Conservation (phyloP, 2,329 filamentous ascomycete genomes). For the Polytolypa hystricis region DNA sequence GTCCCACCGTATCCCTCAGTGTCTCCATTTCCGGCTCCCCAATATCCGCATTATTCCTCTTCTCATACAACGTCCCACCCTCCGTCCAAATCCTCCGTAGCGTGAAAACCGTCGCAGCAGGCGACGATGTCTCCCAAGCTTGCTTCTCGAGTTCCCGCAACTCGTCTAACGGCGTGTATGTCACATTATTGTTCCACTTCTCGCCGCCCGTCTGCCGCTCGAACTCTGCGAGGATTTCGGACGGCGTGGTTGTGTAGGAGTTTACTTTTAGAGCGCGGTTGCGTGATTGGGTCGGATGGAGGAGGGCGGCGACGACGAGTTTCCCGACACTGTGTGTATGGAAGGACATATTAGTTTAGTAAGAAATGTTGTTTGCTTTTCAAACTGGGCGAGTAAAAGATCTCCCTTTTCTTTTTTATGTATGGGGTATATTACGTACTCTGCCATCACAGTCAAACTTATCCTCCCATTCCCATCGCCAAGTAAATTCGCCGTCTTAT, state of each 20-base stretch:
- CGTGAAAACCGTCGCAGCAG: conserved; percentile 46
- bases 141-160: conserved; percentile 48
- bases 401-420: conserved; percentile 1
- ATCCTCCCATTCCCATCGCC: conserved; percentile 52
- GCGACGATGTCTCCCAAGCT: conserved; percentile 44
- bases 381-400: conserved; percentile 2
- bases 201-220: conserved; percentile 51
- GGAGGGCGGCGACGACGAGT: conserved; percentile 51
- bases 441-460: conserved; percentile 59
- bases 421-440: conserved; percentile 40
- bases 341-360: background rate
- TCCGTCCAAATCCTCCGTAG: conserved; percentile 61
- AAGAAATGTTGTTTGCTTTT: background rate
- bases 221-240: conserved; percentile 54
- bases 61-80: conserved; percentile 59
- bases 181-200: conserved; percentile 43
- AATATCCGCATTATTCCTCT: conserved; percentile 54
- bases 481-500: conserved; percentile 49
- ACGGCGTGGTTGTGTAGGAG: conserved; percentile 57
- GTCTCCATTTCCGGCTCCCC: conserved; percentile 44
- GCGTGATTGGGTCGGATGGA: conserved; percentile 42
- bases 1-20: conserved; percentile 36
- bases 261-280: conserved; percentile 55
- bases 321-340: conserved; percentile 48
- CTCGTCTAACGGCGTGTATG: conserved; percentile 42